phyloP scores from a whole-genome alignment of 2,329 filamentous ascomycete species.

The Trichoderma koningii region DNA sequence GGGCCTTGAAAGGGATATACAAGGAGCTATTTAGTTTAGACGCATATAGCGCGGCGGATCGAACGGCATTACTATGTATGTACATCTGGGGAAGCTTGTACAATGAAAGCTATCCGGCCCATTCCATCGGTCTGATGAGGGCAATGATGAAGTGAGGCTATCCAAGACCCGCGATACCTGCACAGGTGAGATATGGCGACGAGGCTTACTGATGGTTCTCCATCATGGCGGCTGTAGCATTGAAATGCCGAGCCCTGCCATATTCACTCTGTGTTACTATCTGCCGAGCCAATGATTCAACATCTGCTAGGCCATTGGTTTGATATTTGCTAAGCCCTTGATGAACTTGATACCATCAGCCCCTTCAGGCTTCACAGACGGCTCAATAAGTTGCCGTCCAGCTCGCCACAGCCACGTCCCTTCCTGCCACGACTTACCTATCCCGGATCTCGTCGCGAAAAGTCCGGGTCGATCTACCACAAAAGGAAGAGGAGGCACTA shows the following conservation, averaged over 20 bases:
- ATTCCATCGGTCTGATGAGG: neutral
- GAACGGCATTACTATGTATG: slow-evolving; percentile 2
- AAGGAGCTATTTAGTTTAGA: slow-evolving; percentile 18
- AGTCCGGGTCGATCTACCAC: neutral
- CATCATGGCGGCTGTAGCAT: neutral
- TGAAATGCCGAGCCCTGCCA: too few species aligned
- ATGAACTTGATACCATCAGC: neutral
- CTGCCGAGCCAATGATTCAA: too few species aligned
- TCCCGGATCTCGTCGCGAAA: neutral
- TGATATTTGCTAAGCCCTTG: neutral
- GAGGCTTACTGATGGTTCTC: neutral
- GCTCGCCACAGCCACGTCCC: neutral
- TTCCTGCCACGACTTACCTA: neutral
- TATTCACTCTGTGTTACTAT: too few species aligned
- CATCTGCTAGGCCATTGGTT: neutral
- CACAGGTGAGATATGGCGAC: neutral
- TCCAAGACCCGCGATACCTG: too few species aligned
- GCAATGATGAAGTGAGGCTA: too few species aligned
- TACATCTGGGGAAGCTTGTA: neutral
- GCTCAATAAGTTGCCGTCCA: neutral
- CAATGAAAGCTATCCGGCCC: slow-evolving; percentile 4
- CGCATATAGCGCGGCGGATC: slow-evolving; percentile 11
- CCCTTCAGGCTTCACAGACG: slow-evolving; percentile 5
- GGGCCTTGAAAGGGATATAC: slow-evolving; percentile 23
- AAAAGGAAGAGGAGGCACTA: neutral